phyloP scores from a whole-genome alignment of 73 alveolate genomes.

The Paramecium primaurelia region DNA sequence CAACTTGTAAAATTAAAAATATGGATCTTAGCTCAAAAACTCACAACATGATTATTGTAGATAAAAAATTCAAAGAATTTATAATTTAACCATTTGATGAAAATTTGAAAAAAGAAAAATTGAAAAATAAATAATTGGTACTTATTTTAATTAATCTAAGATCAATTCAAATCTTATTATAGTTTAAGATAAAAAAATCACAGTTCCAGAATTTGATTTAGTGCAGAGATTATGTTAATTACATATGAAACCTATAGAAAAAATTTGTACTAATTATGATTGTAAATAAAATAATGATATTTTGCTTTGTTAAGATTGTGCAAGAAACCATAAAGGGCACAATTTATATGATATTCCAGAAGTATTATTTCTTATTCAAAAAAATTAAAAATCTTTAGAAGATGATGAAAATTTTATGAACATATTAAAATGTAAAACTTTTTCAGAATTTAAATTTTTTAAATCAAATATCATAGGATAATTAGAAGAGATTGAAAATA shows the following conservation, averaged over 20 bases:
- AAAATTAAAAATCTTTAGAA: not conserved
- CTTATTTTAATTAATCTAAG: not conserved
- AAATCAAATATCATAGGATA: not conserved
- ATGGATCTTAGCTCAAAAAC: not conserved
- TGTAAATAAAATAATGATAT: not conserved
- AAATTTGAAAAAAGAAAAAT: not conserved
- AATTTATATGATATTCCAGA: not conserved
- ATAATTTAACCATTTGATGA: not conserved
- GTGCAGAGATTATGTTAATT: not conserved
- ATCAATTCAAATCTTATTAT: not conserved
- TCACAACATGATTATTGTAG: not conserved
- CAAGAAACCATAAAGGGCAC: not conserved
- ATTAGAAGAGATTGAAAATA: not conserved
- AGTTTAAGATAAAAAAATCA: too few relatives aligned
- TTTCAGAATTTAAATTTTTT: too few relatives aligned
- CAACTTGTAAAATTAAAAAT: not conserved
- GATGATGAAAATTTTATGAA: too few relatives aligned
- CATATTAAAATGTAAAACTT: not conserved
- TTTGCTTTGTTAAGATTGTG: not conserved
- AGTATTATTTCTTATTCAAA: not conserved
- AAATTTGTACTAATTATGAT: not conserved
- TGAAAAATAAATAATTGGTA: not conserved
- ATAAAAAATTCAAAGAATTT: too few relatives aligned
- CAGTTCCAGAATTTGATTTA: not conserved
- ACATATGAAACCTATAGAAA: not conserved